Conservation (phyloP, 192 early-diverging fungal species). For the Tieghemiomyces parasiticus region DNA sequence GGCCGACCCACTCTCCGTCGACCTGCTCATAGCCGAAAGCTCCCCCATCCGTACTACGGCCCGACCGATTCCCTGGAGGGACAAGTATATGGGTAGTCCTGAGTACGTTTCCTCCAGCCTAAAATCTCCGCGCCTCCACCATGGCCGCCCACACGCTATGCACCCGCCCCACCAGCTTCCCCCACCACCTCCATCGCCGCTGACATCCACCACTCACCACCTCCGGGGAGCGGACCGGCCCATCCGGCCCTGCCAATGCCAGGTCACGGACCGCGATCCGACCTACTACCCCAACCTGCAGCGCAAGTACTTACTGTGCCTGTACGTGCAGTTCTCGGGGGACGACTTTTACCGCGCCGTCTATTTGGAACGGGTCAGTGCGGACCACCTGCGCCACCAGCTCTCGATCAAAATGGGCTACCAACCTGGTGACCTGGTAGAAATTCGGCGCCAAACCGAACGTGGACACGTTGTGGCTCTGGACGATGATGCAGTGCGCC, state of each 20-base stretch:
- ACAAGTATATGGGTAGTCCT: too few relatives aligned
- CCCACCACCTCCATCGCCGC: too few relatives aligned
- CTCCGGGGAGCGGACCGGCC: not conserved
- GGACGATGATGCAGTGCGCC: constrained; percentile 39
- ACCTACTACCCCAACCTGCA: constrained; percentile 39
- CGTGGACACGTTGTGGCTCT: constrained; percentile 33
- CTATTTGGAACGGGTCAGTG: constrained; percentile 41
- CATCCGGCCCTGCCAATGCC: not conserved
- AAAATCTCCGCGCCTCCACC: too few relatives aligned
- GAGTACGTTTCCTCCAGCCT: too few relatives aligned
- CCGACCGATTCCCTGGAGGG: too few relatives aligned
- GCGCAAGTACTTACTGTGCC: constrained; percentile 26
- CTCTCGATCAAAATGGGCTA: constrained; percentile 34
- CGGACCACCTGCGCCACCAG: constrained; percentile 32
- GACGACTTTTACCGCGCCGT: constrained; percentile 40
- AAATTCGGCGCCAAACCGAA: constrained; percentile 30
- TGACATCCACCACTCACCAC: too few relatives aligned
- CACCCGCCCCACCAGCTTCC: too few relatives aligned
- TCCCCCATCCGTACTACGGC: too few relatives aligned
- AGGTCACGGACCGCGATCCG: constrained; percentile 38
- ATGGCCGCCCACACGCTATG: too few relatives aligned
- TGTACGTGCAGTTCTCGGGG: constrained; percentile 38
- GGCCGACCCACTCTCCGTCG: too few relatives aligned
- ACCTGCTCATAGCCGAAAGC: too few relatives aligned
- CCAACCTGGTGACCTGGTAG: constrained; percentile 36